phyloP scores from a whole-genome alignment of 2,329 filamentous ascomycete species.

The Ceratocystis ficicola region DNA sequence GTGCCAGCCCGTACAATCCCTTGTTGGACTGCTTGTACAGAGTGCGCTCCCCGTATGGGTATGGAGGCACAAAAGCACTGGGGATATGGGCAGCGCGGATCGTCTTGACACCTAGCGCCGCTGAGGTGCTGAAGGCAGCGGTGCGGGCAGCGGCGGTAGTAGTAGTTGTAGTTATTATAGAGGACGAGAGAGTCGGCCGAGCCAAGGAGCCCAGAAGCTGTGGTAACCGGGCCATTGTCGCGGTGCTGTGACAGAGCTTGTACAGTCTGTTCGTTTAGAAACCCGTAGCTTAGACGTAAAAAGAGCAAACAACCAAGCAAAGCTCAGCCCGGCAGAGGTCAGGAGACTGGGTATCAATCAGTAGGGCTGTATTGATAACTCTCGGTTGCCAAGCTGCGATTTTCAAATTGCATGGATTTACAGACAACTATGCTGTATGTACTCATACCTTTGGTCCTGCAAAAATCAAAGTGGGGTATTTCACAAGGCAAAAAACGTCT shows the following conservation, averaged over 20 bases:
- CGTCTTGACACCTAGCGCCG: conserved; percentile 31
- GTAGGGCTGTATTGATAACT: neutral
- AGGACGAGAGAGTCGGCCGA: conserved; percentile 4
- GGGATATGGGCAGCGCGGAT: conserved; percentile 36
- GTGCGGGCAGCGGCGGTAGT: neutral
- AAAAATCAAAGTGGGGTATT: neutral
- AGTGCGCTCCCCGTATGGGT: conserved; percentile 58
- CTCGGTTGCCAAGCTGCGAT: conserved; percentile 4
- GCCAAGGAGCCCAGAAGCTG: conserved; percentile 6
- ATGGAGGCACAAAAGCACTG: conserved; percentile 45
- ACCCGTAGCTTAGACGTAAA: neutral
- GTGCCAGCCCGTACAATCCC: conserved; percentile 57
- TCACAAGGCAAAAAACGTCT: neutral
- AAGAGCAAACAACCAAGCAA: neutral
- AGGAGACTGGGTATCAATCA: neutral
- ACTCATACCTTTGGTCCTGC: conserved; percentile 10
- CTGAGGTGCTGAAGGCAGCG: conserved; percentile 31
- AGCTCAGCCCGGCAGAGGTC: neutral
- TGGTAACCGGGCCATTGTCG: conserved; percentile 12
- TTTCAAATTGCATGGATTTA: neutral
- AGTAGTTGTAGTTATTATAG: neutral
- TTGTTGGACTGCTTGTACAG: conserved; percentile 71
- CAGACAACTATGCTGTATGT: neutral
- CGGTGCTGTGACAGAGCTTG: neutral
- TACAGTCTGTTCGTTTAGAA: neutral